Percentiles rank a stretch among this genome's conserved stretches.
These are phyloP conservation scores for Hanseniaspora uvarum DNA, from an alignment of 1,139 yeast species.

Conservation along the genomic window DNA sequence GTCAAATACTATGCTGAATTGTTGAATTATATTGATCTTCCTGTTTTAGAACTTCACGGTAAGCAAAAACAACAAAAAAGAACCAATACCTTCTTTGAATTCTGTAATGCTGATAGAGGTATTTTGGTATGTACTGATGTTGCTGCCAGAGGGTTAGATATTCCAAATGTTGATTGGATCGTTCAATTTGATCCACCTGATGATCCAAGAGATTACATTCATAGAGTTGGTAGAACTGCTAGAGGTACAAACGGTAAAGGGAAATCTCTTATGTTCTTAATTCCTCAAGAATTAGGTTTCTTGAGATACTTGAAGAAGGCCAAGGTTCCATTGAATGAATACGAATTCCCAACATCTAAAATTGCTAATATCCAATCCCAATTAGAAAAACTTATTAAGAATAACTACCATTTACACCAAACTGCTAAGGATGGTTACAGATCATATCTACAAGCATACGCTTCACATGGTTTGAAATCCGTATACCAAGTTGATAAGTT, in stretches of 20 bases:
- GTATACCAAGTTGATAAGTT: conserved; percentile 92
- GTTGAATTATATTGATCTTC: conserved; percentile 87
- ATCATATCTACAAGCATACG: conserved; percentile 90
- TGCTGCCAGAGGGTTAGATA: conserved; percentile 96
- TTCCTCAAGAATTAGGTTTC: conserved; percentile 90
- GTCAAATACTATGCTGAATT: conserved; percentile 93
- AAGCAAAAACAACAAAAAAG: conserved; percentile 97
- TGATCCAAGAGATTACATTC: conserved; percentile 97
- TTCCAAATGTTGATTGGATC: conserved; percentile 96
- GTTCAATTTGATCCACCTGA: conserved; percentile 97
- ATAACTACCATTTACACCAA: conserved; percentile 88
- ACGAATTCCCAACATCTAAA: conserved; percentile 86
- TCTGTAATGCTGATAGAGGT: conserved; percentile 93
- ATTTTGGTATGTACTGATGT: conserved; percentile 91
- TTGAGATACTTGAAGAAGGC: conserved; percentile 90
- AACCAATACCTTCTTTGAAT: conserved; percentile 94
- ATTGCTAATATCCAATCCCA: conserved; percentile 94
- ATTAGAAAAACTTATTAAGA: conserved; percentile 77
- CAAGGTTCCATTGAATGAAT: conserved; percentile 91
- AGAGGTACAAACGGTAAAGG: conserved; percentile 90
- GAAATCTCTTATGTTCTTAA: conserved; percentile 84
- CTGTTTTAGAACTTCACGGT: conserved; percentile 92
- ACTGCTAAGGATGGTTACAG: conserved; percentile 96
- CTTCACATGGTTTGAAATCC: conserved; percentile 89
- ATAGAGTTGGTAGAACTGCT: conserved; percentile 97